Base-by-base conservation (phyloP, 2,329 filamentous ascomycete genomes). In the Lasiodiplodia gonubiensis region DNA sequence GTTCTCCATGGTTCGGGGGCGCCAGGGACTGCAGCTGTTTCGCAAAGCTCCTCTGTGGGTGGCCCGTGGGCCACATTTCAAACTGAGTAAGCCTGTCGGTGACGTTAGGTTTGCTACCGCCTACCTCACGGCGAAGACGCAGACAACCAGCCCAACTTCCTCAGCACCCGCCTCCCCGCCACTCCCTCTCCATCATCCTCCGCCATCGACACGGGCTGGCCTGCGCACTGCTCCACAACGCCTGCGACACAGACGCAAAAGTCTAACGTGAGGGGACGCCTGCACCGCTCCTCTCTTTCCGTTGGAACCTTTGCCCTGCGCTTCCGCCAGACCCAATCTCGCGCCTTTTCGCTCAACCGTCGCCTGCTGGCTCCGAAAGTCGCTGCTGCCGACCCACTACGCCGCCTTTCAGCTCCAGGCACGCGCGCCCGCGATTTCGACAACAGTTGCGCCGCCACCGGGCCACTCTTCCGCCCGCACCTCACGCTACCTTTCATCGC, bases 131-230 rank as follows among this genome's bases (percentile, higher is more conserved):
- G 53, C 70, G 68, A 68, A 68, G 59, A 69, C 61, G 59, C 57
- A 68, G 46, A 55, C 59, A 42, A 35, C 51, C 42, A 59, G 35
- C 54, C 33, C 63, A 49, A 59, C 69, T 69, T 66, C 69, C 64
- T 49, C 27, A 70, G 69, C 69, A 72, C 69, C 69, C 66, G 68
- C 69, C 42, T 59, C 53, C 64, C 46, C 59, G 59, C 46, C 59
- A 42, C 54, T 60, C 46, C 55, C 65, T 60, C 54, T 67, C 42
- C 54, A 51, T 53, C 65, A 49, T 12, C 54, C n/a, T 25, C 30
- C 35, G 42, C 42, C 65, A 67, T 67, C 55, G 48, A 51, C 46
- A 52, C 65, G 55, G 60, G 65, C 65, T 67, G 65, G 21, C 48
- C 46, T 27, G 33, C 25, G 16, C 33, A 48, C 48, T 48, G 35